A percentile compares a stretch with the other conserved stretches of the same genome.
phyloP scores from a whole-genome alignment of 257 asterid genomes.

The Solanum chmielewskii region DNA sequence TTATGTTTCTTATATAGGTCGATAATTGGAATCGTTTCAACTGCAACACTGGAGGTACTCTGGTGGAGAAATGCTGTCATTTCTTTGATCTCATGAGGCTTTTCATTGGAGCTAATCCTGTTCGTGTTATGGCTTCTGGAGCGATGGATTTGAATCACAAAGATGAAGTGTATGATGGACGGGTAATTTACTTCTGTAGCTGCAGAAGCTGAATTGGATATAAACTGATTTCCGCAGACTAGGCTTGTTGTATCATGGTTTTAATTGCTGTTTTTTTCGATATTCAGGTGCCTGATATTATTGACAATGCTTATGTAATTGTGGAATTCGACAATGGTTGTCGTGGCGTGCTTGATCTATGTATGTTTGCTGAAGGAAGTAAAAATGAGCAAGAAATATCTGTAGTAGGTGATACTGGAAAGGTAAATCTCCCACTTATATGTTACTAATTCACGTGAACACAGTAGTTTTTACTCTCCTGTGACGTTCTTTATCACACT shows the following conservation, averaged over 20 bases:
- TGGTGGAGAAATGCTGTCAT: constrained; percentile 98
- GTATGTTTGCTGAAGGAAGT: constrained; percentile 98
- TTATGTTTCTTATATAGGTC: constrained; percentile 44
- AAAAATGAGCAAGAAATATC: constrained; percentile 93
- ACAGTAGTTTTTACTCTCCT: background rate
- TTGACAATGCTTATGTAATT: constrained; percentile 86
- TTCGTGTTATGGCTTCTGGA: constrained; percentile 89
- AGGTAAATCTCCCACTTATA: constrained; percentile 25
- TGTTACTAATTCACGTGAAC: background rate
- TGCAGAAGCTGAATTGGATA: background rate
- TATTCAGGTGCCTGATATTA: constrained; percentile 84
- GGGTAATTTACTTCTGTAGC: constrained; percentile 24
- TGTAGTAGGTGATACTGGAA: constrained; percentile 79
- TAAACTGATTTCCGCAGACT: background rate
- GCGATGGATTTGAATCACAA: constrained; percentile 89
- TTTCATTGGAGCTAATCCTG: constrained; percentile 70
- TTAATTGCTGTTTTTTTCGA: background rate
- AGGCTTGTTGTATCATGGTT: background rate
- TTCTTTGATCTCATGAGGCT: constrained; percentile 94
- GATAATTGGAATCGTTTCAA: constrained; percentile 94
- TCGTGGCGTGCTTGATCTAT: constrained; percentile 85
- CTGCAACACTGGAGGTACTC: constrained; percentile 84
- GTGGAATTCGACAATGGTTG: constrained; percentile 82
- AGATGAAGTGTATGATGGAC: constrained; percentile 74
- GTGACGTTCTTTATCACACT: background rate